Percentiles rank a stretch among this genome's conserved stretches.
Evolutionary conservation across 2,329 filamentous ascomycete species (phyloP).

Genomic region (Aspergillus niger): DNA sequence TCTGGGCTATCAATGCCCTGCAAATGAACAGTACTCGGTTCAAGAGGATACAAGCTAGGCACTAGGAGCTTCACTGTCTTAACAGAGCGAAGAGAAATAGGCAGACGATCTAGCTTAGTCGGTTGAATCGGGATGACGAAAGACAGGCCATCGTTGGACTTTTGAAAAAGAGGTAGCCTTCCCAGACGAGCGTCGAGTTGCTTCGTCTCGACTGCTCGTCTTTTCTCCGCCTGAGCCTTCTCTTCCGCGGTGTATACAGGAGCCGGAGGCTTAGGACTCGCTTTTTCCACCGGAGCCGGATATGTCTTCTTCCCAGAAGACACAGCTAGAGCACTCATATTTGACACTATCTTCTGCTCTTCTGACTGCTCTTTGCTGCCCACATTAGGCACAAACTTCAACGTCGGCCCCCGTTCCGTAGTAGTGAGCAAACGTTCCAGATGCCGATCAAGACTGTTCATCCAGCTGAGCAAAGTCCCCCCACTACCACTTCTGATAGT

Average conservation of each 20-base stretch:
- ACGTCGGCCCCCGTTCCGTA: slow-evolving; percentile 69
- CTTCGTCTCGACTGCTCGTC: slow-evolving; percentile 65
- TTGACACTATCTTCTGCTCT: slow-evolving; percentile 10
- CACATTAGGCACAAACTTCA: slow-evolving; percentile 67
- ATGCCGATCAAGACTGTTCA: slow-evolving; percentile 71
- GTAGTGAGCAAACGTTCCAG: slow-evolving; percentile 70
- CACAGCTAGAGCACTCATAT: slow-evolving; percentile 13
- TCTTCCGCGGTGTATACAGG: slow-evolving; percentile 61
- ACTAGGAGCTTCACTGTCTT: slow-evolving; percentile 69
- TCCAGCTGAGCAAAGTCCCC: slow-evolving; percentile 63
- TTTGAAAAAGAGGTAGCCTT: slow-evolving; percentile 66
- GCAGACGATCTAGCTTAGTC: slow-evolving; percentile 61
- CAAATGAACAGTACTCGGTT: slow-evolving; percentile 66
- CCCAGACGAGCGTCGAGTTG: slow-evolving; percentile 77
- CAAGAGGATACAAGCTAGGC: slow-evolving; percentile 70
- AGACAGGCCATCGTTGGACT: slow-evolving; percentile 67
- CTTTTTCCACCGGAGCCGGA: background rate
- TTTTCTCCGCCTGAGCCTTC: slow-evolving; percentile 62
- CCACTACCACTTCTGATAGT: slow-evolving; percentile 45
- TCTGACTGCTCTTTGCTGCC: slow-evolving; percentile 39
- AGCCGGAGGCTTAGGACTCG: slow-evolving; percentile 31
- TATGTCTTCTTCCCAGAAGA: background rate
- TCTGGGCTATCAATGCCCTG: slow-evolving; percentile 63
- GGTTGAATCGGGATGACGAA: slow-evolving; percentile 73
- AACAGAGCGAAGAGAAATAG: slow-evolving; percentile 61